Base-by-base conservation (phyloP, 2,329 filamentous ascomycete genomes). In the Grosmannia serpens region DNA sequence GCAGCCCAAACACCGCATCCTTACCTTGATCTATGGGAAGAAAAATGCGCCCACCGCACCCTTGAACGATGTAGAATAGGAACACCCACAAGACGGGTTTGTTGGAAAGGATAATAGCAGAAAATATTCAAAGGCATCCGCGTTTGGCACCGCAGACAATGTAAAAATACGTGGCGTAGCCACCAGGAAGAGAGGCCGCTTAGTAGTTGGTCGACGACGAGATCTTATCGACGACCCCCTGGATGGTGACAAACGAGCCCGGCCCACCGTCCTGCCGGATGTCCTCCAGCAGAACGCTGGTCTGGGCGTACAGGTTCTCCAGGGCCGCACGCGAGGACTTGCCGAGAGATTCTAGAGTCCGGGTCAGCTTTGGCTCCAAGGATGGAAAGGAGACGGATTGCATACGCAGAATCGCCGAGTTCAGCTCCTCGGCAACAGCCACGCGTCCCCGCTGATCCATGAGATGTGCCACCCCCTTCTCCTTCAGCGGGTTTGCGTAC, bases 391-490 rank as follows among this genome's bases (percentile, higher is more conserved):
- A 6, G 22, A 55, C 20, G 52, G 6, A 26, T 8, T 50, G 78
- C 85, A 75, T 75, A 95, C 91, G 84, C 61, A 99, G 72, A 65
- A 99, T 96, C 53, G 90, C 91, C 61, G 89, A 89, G 71, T 97
- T 97, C 59, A 99, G 77, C 70, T 96, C 91, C 74, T 99, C 94
- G 10, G 91, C 91, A 47, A 97, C 89, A 22, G 83, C 78, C 22
- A 85, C 82, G 50, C 94, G 78, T 1, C 89, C 90, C 56, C 81
- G 82, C 46, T 81, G 78, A 66, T 95, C 89, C 59, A 99, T 75
- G 60, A 96, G 74, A 67, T 89, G 86, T 20, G 86, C 85, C 60
- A 96, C 81, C 60, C 87, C 82, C 54, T 81, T 78, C 62, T 88
- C 89, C 64, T 85, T 83, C 20, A 87, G 78, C 0, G 91, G 89